Conservation (phyloP, 768 basidiomycete genomes). For the Mycena albidolilacea region DNA sequence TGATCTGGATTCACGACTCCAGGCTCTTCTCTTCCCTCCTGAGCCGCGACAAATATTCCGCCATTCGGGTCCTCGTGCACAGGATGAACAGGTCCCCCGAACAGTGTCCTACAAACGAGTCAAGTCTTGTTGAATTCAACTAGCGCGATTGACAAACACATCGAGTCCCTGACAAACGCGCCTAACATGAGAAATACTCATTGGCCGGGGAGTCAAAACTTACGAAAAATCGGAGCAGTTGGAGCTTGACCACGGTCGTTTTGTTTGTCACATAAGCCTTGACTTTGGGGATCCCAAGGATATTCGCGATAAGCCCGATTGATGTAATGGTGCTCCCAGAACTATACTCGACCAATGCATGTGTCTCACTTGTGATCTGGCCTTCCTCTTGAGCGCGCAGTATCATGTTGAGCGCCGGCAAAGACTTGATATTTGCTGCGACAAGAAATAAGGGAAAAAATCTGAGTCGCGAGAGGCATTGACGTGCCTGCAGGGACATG, state of each 20-base stretch:
- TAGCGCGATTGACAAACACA: neutral
- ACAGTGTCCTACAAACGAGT: neutral
- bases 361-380: neutral
- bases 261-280: constrained; percentile 5
- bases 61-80: neutral
- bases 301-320: constrained; percentile 1
- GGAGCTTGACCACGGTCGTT: constrained; percentile 1
- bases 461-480: too few relatives aligned
- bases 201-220: neutral
- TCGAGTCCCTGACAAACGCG: neutral
- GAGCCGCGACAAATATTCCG: too few relatives aligned
- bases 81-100: neutral
- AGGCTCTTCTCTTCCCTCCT: neutral
- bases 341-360: neutral
- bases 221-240: constrained; percentile 9
- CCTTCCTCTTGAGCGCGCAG: constrained; percentile 1
- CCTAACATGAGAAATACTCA: neutral
- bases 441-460: neutral
- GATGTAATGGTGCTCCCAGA: constrained; percentile 6
- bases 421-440: constrained; percentile 3
- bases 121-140: neutral
- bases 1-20: constrained; percentile 13
- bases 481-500: too few relatives aligned
- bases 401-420: constrained; percentile 4
- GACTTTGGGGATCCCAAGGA: constrained; percentile 7